Base-by-base conservation (phyloP, 805 yeast genomes). In the Kazachstania psychrophila region DNA sequence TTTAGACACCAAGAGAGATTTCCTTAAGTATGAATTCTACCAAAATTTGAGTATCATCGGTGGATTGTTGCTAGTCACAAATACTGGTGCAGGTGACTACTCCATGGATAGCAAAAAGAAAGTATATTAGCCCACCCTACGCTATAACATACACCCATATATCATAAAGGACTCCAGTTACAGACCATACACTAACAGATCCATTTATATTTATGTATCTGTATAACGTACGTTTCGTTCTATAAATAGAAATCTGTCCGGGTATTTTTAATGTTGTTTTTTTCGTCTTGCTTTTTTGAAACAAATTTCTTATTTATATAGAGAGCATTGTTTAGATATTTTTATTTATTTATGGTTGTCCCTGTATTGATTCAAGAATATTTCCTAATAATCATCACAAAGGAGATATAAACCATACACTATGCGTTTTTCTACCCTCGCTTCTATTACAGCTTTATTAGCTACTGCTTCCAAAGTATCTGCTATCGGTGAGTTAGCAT, bases 71-170 rank as follows among this genome's bases (percentile, higher is more conserved):
- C 68, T 92, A 48, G 83, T 92, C 43, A 95, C 85, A 43, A 86
- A 83, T 64, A 85, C 95, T 4, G 98, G 98, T 45, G 97, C 97
- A 23, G 98, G 98, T 35, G 89, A 84, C 50, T 70, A 88, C 46
- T 83, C 95, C 20, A 66, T 89, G 41, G 98, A 89, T 57, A 96
- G 86, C 62, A 92, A 92, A 80, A 88, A 89, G 69, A 89, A 89
- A 69, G 79, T 84, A 41, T 85, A 83, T 59, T 86, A 34, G 28
- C n/a, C n/a, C n/a, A n/a, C n/a, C n/a, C n/a, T n/a, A n/a, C n/a
- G n/a, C n/a, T n/a, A n/a, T n/a, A n/a, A n/a, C n/a, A n/a, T n/a
- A n/a, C n/a, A n/a, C n/a, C n/a, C n/a, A n/a, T n/a, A n/a, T n/a
- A n/a, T n/a, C n/a, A n/a, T n/a, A n/a, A n/a, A n/a, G n/a, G n/a